phyloP scores from a whole-genome alignment of 495 filamentous ascomycete species.

The Daldinia childiae region DNA sequence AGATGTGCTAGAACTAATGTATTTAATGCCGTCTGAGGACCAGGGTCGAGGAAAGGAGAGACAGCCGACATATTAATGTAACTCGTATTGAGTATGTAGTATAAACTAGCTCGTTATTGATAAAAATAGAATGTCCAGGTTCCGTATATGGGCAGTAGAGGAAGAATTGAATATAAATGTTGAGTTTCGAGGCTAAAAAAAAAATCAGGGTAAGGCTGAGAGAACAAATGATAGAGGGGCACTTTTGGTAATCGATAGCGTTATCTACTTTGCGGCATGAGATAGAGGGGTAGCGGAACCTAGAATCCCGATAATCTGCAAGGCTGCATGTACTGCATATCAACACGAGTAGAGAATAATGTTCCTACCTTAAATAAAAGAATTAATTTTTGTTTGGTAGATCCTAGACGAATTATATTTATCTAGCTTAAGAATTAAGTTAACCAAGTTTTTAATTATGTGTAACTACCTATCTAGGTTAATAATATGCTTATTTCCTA shows the following conservation, averaged over 20 bases:
- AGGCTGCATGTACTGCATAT: background rate
- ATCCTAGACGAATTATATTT: too few relatives aligned
- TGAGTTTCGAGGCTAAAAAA: background rate
- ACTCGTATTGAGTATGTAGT: background rate
- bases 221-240: background rate
- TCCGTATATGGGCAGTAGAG: background rate
- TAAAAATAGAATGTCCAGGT: background rate
- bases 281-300: slow-evolving; percentile 11
- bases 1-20: slow-evolving; percentile 82
- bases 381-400: background rate
- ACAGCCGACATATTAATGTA: slow-evolving; percentile 45
- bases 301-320: background rate
- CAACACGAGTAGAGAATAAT: background rate
- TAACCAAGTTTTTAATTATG: background rate
- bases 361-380: background rate
- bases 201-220: slow-evolving; percentile 3
- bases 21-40: slow-evolving; percentile 62
- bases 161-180: background rate
- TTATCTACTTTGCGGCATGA: background rate
- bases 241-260: slow-evolving; percentile 10
- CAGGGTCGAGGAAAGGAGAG: slow-evolving; percentile 79
- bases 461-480: background rate
- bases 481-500: background rate
- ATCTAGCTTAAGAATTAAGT: too few relatives aligned
- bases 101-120: background rate